Base-by-base conservation (phyloP, 2,329 filamentous ascomycete genomes). In the Teratosphaeria zuluensis region DNA sequence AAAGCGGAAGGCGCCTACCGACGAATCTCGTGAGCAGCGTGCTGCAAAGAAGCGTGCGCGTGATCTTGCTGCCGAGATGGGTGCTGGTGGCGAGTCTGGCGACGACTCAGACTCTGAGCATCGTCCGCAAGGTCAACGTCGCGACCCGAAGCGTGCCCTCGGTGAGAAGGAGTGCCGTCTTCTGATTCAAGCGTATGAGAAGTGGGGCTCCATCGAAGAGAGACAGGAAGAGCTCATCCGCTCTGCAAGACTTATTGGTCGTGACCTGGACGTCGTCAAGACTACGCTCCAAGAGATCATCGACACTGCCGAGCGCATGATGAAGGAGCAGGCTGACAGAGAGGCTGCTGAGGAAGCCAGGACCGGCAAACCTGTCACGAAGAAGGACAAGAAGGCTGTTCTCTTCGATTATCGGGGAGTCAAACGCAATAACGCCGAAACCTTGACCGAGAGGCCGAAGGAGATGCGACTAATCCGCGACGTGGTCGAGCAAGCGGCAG, bases 381-480 rank as follows among this genome's bases (percentile, higher is more conserved):
- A 97, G 78, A 99, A 99, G 74, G 94, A 99, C 71, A 90, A 90
- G 74, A 99, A 99, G 75, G 94, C 94, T 0, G 90, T 99, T 19
- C 78, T 99, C 52, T 96, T 99, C 68, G 92, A 97, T 71, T 96
- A 92, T 74, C 87, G 88, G 53, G 90, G 92, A 58, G 87, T 96
- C 55, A 95, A 95, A 74, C 92, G 95, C 67, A 84, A 96, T 68
- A 99, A 99, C 70, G 94, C 94, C 0, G 91, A 96, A 74, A 97
- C 94, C 0, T 88, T 96, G 57, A 84, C 96, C 11, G 92, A 97
- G 66, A 87, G 95, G 8, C 92, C 94, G 0, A 84, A 87, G 53
- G 92, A 97, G 69, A 87, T 97, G 79, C 87, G 86, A 59, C 84
- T 96, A 65, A 80, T 99, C 42, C 88, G 86, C 60, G 83, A 90